phyloP scores from a whole-genome alignment of 1,139 yeast species.

The Zygosaccharomyces pseudobailii region DNA sequence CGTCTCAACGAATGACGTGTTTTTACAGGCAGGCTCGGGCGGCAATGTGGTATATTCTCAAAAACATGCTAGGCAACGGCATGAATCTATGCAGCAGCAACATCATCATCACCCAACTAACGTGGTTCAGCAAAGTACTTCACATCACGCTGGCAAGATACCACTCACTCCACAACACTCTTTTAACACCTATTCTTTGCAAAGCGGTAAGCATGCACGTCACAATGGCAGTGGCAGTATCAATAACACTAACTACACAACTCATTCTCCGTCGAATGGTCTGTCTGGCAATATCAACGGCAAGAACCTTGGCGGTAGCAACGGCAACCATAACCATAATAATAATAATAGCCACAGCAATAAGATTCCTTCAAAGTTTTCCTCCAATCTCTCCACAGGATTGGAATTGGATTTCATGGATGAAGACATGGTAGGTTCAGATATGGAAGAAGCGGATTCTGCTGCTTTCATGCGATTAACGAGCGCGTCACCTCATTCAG shows the following conservation, averaged over 20 bases:
- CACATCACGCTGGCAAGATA: constrained; percentile 7
- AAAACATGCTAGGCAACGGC: neutral
- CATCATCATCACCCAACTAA: neutral
- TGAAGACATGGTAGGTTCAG: constrained; percentile 19
- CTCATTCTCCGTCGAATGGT: neutral
- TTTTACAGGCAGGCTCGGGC: constrained; percentile 39
- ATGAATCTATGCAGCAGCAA: constrained; percentile 6
- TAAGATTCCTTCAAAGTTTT: constrained; percentile 3
- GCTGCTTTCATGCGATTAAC: constrained; percentile 16
- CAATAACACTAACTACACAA: neutral
- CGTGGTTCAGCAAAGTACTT: neutral
- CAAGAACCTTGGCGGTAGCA: neutral
- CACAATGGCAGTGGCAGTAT: constrained; percentile 4
- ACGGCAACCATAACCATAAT: constrained; percentile 4
- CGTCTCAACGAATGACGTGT: constrained; percentile 86
- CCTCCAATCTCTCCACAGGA: constrained; percentile 12
- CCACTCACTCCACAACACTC: constrained; percentile 15
- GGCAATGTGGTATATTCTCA: neutral
- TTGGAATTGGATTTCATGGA: constrained; percentile 30
- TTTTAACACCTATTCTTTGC: constrained; percentile 15
- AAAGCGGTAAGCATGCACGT: constrained; percentile 1
- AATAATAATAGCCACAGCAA: constrained; percentile 10
- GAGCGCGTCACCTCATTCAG: constrained; percentile 5
- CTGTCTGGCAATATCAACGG: neutral
- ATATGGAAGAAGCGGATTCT: constrained; percentile 14